A percentile compares a stretch with the other conserved stretches of the same genome.
Evolutionary conservation across 495 filamentous ascomycete species (phyloP).

Genomic region (Talaromyces liani): DNA sequence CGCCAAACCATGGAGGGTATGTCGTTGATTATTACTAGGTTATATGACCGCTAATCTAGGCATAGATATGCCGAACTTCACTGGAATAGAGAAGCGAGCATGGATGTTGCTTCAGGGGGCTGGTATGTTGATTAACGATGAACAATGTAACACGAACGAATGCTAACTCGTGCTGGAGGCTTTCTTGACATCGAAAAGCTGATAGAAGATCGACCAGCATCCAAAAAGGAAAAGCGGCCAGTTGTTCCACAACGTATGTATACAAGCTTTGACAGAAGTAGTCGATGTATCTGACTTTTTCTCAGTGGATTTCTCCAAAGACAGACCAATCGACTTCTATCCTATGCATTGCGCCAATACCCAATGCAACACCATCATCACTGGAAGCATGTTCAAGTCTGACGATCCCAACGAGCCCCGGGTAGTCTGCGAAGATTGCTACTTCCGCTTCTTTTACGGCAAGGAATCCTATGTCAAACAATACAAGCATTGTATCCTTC

Average conservation of each 20-base stretch:
- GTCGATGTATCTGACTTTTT: neutral
- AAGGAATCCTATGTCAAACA: neutral
- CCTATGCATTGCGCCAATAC: neutral
- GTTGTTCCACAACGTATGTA: conserved; percentile 18
- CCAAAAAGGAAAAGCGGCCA: conserved; percentile 15
- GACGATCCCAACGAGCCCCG: neutral
- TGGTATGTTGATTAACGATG: conserved; percentile 9
- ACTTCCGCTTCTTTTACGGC: neutral
- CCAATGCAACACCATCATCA: neutral
- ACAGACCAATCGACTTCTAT: neutral
- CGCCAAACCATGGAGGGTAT: neutral
- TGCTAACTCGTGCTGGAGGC: conserved; percentile 9
- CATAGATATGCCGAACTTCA: neutral
- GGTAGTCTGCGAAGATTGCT: neutral
- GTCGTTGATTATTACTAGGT: neutral
- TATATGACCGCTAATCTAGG: neutral
- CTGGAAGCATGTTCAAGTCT: neutral
- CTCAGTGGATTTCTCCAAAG: neutral
- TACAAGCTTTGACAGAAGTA: neutral
- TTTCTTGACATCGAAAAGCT: conserved; percentile 33
- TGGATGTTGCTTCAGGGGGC: conserved; percentile 18
- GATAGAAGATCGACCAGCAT: conserved; percentile 24
- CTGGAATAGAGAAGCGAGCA: conserved; percentile 7
- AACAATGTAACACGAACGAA: neutral
- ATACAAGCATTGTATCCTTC: conserved; percentile 23